phyloP scores from a whole-genome alignment of 2,329 filamentous ascomycete genomes.

The Diplodia corticola region DNA sequence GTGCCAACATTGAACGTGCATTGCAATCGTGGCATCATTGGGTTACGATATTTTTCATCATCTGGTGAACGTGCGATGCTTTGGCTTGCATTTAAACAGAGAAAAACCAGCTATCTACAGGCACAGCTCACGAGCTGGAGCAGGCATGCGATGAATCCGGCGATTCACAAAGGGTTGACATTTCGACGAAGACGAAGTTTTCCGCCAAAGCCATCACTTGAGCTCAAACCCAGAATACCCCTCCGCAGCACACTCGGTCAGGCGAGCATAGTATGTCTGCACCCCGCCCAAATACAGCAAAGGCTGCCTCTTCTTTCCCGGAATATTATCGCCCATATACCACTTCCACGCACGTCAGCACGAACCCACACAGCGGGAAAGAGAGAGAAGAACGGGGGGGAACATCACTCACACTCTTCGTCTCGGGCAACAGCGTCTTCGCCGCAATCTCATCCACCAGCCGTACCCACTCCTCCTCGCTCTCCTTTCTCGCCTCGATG shows the following conservation, averaged over 20 bases:
- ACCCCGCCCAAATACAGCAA: constrained; percentile 49
- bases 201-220: too few species aligned
- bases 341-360: constrained; percentile 33
- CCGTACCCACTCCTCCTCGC: constrained; percentile 52
- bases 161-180: too few species aligned
- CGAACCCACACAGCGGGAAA: neutral
- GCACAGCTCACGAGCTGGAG: too few species aligned
- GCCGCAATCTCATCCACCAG: constrained; percentile 51
- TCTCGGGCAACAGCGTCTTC: constrained; percentile 51
- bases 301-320: constrained; percentile 55
- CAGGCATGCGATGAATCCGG: too few species aligned
- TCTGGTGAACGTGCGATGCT: too few species aligned
- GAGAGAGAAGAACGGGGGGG: too few species aligned
- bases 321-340: constrained; percentile 59
- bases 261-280: constrained; percentile 29
- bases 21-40: too few species aligned
- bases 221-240: constrained; percentile 29
- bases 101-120: too few species aligned
- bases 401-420: constrained; percentile 36
- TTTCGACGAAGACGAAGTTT: too few species aligned
- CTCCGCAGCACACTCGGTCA: constrained; percentile 26
- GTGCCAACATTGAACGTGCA: too few species aligned
- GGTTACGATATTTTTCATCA: too few species aligned
- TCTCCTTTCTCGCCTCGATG: constrained; percentile 52
- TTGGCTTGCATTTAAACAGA: too few species aligned